Evolutionary conservation across 345 rosid genomes (phyloP).

Genomic region (Euphorbia pulcherrima): DNA sequence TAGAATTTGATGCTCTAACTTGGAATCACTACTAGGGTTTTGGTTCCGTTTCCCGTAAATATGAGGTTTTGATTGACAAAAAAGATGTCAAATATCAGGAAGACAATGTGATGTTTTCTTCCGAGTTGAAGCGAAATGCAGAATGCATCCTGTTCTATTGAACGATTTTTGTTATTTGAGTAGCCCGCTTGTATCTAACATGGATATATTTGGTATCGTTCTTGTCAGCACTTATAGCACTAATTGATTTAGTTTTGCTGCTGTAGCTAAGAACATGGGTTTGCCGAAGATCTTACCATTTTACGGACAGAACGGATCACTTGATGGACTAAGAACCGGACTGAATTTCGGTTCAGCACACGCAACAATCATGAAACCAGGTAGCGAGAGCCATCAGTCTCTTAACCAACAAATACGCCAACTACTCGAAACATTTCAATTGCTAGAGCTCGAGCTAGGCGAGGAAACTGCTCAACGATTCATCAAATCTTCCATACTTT

Average conservation of each 20-base stretch:
- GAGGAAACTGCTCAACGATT: slow-evolving; percentile 26
- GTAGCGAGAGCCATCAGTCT: slow-evolving; percentile 43
- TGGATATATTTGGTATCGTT: not conserved
- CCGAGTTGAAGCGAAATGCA: not conserved
- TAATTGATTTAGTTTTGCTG: not conserved
- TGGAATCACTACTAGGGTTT: not conserved
- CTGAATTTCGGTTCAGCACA: slow-evolving; percentile 55
- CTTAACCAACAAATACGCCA: slow-evolving; percentile 64
- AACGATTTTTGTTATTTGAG: not conserved
- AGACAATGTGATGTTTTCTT: not conserved
- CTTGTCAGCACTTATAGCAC: not conserved
- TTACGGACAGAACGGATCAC: slow-evolving; percentile 51
- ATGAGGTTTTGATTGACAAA: not conserved
- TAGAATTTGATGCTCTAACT: not conserved
- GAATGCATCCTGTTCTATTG: not conserved
- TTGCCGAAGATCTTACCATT: slow-evolving; percentile 34
- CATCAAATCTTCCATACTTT: slow-evolving; percentile 45
- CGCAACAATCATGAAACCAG: slow-evolving; percentile 49
- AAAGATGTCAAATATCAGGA: not conserved
- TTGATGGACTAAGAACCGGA: slow-evolving; percentile 36
- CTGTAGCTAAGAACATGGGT: slow-evolving; percentile 54
- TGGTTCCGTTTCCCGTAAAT: not conserved
- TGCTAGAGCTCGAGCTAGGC: slow-evolving; percentile 44
- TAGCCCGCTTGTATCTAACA: not conserved
- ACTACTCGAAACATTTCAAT: slow-evolving; percentile 53